Evolutionary conservation across 2,329 filamentous ascomycete genomes (phyloP).

Genomic region (Didymella pomorum): DNA sequence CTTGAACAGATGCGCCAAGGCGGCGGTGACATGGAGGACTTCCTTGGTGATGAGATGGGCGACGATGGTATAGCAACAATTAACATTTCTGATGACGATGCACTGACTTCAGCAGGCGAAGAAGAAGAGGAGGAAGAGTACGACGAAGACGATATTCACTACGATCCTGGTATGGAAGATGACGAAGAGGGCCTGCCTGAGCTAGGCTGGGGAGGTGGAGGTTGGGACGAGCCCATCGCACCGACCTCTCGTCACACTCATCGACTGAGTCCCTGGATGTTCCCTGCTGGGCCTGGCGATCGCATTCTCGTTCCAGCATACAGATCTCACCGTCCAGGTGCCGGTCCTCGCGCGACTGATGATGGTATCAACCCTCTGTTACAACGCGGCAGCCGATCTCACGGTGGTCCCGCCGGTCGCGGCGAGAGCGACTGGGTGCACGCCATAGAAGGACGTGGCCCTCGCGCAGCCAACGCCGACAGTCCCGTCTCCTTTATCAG

Average conservation of each 20-base stretch:
- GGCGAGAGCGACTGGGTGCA: constrained; percentile 62
- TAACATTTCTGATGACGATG: not conserved
- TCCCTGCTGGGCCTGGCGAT: constrained; percentile 63
- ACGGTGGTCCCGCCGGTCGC: constrained; percentile 44
- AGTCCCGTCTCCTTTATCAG: constrained; percentile 65
- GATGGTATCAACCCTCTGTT: constrained; percentile 89
- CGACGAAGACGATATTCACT: constrained; percentile 70
- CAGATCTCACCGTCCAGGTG: constrained; percentile 62
- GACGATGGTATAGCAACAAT: constrained; percentile 63
- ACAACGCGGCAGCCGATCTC: constrained; percentile 63
- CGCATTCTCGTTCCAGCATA: constrained; percentile 55
- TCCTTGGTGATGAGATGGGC: constrained; percentile 65
- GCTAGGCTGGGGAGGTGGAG: constrained; percentile 60
- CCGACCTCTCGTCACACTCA: constrained; percentile 58
- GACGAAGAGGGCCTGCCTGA: constrained; percentile 54
- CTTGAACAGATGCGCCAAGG: constrained; percentile 55
- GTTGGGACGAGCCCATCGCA: constrained; percentile 55
- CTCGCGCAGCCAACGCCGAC: constrained; percentile 57
- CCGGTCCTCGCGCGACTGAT: constrained; percentile 68
- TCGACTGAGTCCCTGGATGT: constrained; percentile 67
- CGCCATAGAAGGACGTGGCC: constrained; percentile 58
- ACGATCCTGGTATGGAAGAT: constrained; percentile 60
- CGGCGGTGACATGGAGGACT: constrained; percentile 58
- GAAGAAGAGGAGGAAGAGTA: constrained; percentile 69
- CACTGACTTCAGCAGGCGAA: constrained; percentile 48